A percentile compares a stretch with the other conserved stretches of the same genome.
Conservation (phyloP, 306 rosid species). For the Cucumis sativus region Cucumber_9930_V3 NC_026657.2:16183501-16184000, state of each 20-base stretch:
- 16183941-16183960: not conserved
- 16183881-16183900: constrained; percentile 56
- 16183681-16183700: constrained; percentile 22
- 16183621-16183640: constrained; percentile 67
- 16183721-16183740: constrained; percentile 42
- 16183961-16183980: not conserved
- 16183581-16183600: constrained; percentile 46
- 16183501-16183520: constrained; percentile 83
- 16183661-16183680: constrained; percentile 33
- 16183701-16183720: constrained; percentile 23
- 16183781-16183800: constrained; percentile 20
- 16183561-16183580: constrained; percentile 71
- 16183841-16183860: constrained; percentile 59
- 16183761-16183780: constrained; percentile 15
- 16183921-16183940: not conserved
- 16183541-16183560: constrained; percentile 66
- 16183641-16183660: constrained; percentile 38
- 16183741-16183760: constrained; percentile 40
- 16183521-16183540: constrained; percentile 74
- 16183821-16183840: constrained; percentile 41
- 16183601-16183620: constrained; percentile 52
- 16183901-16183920: constrained; percentile 23
- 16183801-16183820: constrained; percentile 29
- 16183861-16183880: constrained; percentile 63
- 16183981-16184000: not conserved